These are phyloP conservation scores for Geranomyces variabilis DNA, from an alignment of 192 early-diverging fungal genomes.

Conservation along the genomic window DNA sequence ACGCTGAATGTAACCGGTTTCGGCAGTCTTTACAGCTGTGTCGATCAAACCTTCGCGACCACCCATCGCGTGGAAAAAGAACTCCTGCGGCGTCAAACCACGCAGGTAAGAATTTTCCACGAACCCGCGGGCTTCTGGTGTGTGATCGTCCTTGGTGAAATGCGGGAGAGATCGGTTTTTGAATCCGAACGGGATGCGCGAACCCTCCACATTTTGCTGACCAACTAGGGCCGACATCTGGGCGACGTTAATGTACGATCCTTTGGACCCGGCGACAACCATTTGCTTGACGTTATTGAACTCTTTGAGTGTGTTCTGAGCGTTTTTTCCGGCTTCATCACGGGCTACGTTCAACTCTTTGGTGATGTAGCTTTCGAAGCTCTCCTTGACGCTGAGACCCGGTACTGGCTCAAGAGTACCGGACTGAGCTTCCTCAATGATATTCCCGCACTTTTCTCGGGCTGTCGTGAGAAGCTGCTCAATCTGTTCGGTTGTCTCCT, in stretches of 20 bases:
- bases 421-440: slow-evolving; percentile 80
- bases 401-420: slow-evolving; percentile 82
- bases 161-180: slow-evolving; percentile 94
- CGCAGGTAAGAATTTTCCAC: slow-evolving; percentile 88
- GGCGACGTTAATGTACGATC: slow-evolving; percentile 93
- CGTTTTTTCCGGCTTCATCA: slow-evolving; percentile 88
- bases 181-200: slow-evolving; percentile 97
- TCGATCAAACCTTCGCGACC: slow-evolving; percentile 99
- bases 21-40: slow-evolving; percentile 98
- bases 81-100: slow-evolving; percentile 96
- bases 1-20: slow-evolving; percentile 99
- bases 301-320: slow-evolving; percentile 79
- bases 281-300: slow-evolving; percentile 97
- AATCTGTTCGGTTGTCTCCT: slow-evolving; percentile 75
- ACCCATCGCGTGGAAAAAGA: slow-evolving; percentile 99
- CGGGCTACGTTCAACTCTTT: slow-evolving; percentile 84
- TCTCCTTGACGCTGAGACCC: slow-evolving; percentile 91
- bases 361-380: slow-evolving; percentile 89
- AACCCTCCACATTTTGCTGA: slow-evolving; percentile 99
- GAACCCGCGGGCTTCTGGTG: slow-evolving; percentile 86
- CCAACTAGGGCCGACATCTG: slow-evolving; percentile 99
- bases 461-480: slow-evolving; percentile 75
- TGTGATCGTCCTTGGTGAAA: slow-evolving; percentile 96
- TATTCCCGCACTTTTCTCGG: slow-evolving; percentile 75
- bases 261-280: slow-evolving; percentile 95